These are phyloP conservation scores for Botryobasidium botryosum DNA, from an alignment of 768 basidiomycete species.

Conservation along the genomic window DNA sequence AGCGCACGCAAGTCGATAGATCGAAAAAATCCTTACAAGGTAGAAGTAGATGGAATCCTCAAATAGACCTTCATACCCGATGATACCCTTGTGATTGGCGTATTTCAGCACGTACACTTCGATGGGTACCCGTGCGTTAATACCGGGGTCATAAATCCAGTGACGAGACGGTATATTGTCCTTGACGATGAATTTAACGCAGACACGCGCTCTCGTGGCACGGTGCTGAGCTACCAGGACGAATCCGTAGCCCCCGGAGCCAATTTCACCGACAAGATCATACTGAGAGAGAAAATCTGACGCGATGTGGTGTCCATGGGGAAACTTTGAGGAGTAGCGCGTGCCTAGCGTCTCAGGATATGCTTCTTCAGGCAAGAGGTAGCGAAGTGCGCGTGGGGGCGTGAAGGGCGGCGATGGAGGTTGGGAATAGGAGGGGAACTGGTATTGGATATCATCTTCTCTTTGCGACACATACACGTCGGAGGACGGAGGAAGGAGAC, in stretches of 20 bases:
- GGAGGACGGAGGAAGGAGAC: too few species aligned
- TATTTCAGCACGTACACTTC: constrained; percentile 65
- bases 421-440: too few species aligned
- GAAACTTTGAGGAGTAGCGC: constrained; percentile 36
- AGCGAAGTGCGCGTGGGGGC: too few species aligned
- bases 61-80: constrained; percentile 68
- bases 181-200: constrained; percentile 91
- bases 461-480: too few species aligned
- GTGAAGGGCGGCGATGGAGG: too few species aligned
- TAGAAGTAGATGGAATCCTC: constrained; percentile 79
- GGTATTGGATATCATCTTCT: too few species aligned
- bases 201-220: constrained; percentile 47
- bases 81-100: constrained; percentile 64
- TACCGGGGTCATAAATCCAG: constrained; percentile 37
- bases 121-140: constrained; percentile 46
- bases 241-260: constrained; percentile 88
- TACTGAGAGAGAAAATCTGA: constrained; percentile 42
- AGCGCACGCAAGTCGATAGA: not conserved
- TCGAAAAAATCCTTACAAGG: constrained; percentile 35
- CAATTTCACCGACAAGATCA: constrained; percentile 57
- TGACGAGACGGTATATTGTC: constrained; percentile 39
- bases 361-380: too few species aligned
- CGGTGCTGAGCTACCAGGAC: constrained; percentile 73
- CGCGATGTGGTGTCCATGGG: constrained; percentile 41
- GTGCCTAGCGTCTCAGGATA: constrained; percentile 5